Percentiles rank a stretch among this genome's conserved stretches.
phyloP scores from a whole-genome alignment of 1,284 basidiomycete genomes.

The Tilletia indica region DNA sequence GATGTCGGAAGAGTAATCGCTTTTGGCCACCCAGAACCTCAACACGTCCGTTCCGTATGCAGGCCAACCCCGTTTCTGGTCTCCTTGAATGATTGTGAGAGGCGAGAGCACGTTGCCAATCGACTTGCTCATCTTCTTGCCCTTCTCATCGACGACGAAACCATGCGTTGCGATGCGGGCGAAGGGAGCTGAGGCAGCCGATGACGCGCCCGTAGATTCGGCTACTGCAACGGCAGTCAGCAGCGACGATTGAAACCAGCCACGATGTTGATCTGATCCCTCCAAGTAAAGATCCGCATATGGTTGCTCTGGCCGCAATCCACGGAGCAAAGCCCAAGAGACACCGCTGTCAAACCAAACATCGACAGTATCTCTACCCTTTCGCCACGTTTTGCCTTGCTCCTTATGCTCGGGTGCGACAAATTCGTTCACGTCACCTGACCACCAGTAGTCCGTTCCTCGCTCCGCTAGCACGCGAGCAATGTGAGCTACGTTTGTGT shows the following conservation, averaged over 20 bases:
- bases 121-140: slow-evolving; percentile 98
- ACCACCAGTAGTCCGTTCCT: slow-evolving; percentile 87
- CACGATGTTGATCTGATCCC: slow-evolving; percentile 95
- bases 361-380: slow-evolving; percentile 89
- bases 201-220: not conserved
- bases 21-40: slow-evolving; percentile 85
- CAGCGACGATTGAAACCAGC: slow-evolving; percentile 97
- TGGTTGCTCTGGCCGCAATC: slow-evolving; percentile 51
- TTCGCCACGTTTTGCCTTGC: slow-evolving; percentile 32
- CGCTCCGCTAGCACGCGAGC: slow-evolving; percentile 70
- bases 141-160: slow-evolving; percentile 87
- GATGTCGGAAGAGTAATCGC: slow-evolving; percentile 86
- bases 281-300: slow-evolving; percentile 88
- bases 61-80: slow-evolving; percentile 60
- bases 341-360: slow-evolving; percentile 99
- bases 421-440: slow-evolving; percentile 79
- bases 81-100: slow-evolving; percentile 74
- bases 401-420: slow-evolving; percentile 43
- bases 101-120: slow-evolving; percentile 89
- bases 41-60: slow-evolving; percentile 83
- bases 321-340: slow-evolving; percentile 79
- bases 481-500: slow-evolving; percentile 73
- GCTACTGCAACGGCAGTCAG: slow-evolving; percentile 71
- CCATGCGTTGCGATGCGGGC: slow-evolving; percentile 87
- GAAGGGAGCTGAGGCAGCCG: slow-evolving; percentile 65